Evolutionary conservation across 2,329 filamentous ascomycete genomes (phyloP).

Genomic region (Beauveria australis): DNA sequence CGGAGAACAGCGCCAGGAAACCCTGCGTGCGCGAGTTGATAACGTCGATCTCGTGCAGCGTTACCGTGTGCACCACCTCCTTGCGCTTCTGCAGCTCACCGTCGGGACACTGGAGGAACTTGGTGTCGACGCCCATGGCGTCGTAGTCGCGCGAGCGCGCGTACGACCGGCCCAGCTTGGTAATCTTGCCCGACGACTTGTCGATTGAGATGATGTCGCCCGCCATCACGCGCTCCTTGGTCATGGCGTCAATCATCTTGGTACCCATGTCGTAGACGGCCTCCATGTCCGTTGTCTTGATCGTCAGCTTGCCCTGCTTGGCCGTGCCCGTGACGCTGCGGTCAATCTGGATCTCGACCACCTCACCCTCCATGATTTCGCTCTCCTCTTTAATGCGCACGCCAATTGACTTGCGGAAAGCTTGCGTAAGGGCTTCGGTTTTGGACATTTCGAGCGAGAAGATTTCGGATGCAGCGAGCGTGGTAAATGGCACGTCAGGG

Average conservation of each 20-base stretch:
- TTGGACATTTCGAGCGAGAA: slow-evolving; percentile 99
- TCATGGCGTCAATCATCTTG: slow-evolving; percentile 99
- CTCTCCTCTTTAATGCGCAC: slow-evolving; percentile 98
- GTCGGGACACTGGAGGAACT: slow-evolving; percentile 95
- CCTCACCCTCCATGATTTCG: slow-evolving; percentile 98
- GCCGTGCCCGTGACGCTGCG: slow-evolving; percentile 91
- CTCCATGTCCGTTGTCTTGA: slow-evolving; percentile 99
- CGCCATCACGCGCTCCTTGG: slow-evolving; percentile 97
- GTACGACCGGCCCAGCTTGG: slow-evolving; percentile 90
- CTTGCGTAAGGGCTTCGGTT: slow-evolving; percentile 94
- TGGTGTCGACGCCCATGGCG: slow-evolving; percentile 96
- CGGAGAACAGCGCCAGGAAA: slow-evolving; percentile 93
- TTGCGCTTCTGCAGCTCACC: slow-evolving; percentile 96
- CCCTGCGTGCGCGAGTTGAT: slow-evolving; percentile 99
- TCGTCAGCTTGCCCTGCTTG: slow-evolving; percentile 97
- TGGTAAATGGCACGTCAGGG: slow-evolving; percentile 90
- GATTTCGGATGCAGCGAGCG: slow-evolving; percentile 91
- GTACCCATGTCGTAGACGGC: slow-evolving; percentile 99
- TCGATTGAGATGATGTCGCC: slow-evolving; percentile 98
- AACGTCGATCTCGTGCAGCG: slow-evolving; percentile 95
- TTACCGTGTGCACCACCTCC: slow-evolving; percentile 94
- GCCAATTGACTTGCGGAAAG: slow-evolving; percentile 97
- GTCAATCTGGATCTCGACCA: slow-evolving; percentile 98
- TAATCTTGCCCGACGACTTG: slow-evolving; percentile 97
- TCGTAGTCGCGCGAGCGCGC: slow-evolving; percentile 96